Evolutionary conservation across 2,329 filamentous ascomycete genomes (phyloP), one percentile per base, ranked within the genome.

Genomic region (Uncinocarpus reesii): DNA sequence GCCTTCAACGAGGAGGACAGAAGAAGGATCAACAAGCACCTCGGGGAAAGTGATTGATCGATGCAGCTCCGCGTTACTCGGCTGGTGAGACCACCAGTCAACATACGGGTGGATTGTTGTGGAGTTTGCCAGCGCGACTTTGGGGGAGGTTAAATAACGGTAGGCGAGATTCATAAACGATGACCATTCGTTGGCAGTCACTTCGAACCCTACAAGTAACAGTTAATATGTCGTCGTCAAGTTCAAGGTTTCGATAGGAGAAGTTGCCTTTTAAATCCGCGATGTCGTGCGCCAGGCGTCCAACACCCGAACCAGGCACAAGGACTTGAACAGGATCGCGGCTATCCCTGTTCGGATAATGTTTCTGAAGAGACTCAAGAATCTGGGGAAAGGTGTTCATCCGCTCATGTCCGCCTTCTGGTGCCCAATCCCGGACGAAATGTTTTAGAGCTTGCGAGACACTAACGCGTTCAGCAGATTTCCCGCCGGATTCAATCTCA

Each of bases 151-250:
- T 4, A 78, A 57, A 52, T 70, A 76, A 1, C 75, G 70, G 52
- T 77, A 77, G 0, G 68, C 71, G 1, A 74, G 52, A 50, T 77
- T 78, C 71, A 79, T 76, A 52, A 72, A 79, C 60, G 72, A 70
- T 1, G 74, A 78, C 71, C 72, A 79, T 59, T 80, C 76, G 53
- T 79, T 79, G 46, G 70, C 62, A 0, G 73, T 75, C 0, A 78
- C 75, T 20, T 76, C 63, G 48, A 76, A 75, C 1, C 65, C 71
- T 70, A 37, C 26, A 11, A 7, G 15, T 15, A 32, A 3, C 36
- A 16, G 35, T 38, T 34, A 48, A 23, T 40, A 34, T 4, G 3
- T 7, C 26, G 18, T 15, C 16, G n/a, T 32, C 11, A n/a, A n/a
- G 11, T n/a, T 18, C 34, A 20, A 1, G 7, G 34, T 3, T 37